Conservation (phyloP, 176 grass and related monocot species). For the Carex parvula region DNA sequence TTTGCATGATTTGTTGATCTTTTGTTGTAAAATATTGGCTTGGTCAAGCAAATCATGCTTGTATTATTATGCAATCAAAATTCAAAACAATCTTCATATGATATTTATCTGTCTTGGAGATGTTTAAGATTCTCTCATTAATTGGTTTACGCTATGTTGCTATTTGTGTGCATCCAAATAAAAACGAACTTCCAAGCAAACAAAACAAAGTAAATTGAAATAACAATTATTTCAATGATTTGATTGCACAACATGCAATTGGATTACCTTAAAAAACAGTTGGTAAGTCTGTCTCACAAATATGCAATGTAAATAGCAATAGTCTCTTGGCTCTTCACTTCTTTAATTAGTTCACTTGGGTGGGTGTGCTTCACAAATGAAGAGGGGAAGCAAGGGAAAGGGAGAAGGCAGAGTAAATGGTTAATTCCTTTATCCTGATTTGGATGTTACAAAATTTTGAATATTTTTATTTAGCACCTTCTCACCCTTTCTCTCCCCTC, state of each 20-base stretch:
- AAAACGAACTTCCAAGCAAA: background rate
- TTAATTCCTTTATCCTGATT: too few species aligned
- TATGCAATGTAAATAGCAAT: too few species aligned
- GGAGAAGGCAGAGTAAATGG: too few species aligned
- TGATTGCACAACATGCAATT: background rate
- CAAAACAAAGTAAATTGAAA: background rate
- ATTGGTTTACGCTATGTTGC: background rate
- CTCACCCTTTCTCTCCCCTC: too few species aligned
- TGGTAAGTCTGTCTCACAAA: background rate
- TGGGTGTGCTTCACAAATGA: too few species aligned
- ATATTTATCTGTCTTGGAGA: background rate
- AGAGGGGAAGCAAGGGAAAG: too few species aligned
- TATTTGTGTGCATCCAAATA: background rate
- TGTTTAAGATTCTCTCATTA: background rate
- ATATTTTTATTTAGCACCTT: too few species aligned
- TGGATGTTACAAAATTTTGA: too few species aligned
- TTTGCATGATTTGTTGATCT: constrained; percentile 3
- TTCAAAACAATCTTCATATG: background rate
- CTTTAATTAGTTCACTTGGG: too few species aligned
- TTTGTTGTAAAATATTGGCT: too few species aligned
- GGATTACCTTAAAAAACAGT: background rate
- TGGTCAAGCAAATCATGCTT: constrained; percentile 17
- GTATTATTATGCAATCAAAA: background rate
- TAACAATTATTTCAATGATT: background rate
- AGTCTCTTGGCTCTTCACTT: too few species aligned